Percentiles rank a stretch among this genome's conserved stretches.
Evolutionary conservation across 2,329 filamentous ascomycete species (phyloP).

Genomic region (Cladosporium sp.): DNA sequence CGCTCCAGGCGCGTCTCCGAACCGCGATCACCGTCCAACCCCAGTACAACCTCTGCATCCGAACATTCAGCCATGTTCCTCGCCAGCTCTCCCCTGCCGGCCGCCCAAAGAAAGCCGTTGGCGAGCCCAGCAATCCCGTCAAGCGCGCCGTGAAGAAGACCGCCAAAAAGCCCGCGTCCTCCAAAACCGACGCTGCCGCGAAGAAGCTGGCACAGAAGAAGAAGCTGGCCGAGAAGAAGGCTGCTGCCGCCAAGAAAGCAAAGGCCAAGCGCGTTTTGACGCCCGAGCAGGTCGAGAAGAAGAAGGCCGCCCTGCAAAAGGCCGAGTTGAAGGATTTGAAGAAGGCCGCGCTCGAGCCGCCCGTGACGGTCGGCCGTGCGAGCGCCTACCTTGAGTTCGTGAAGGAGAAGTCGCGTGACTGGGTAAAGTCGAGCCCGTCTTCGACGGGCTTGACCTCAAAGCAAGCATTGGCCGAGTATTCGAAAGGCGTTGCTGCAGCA

Average conservation of each 20-base stretch:
- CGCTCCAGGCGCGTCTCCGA: constrained; percentile 17
- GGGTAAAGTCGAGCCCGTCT: too few relatives aligned
- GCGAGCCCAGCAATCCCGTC: constrained; percentile 27
- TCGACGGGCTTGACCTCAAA: too few relatives aligned
- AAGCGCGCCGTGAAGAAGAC: constrained; percentile 27
- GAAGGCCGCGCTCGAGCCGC: constrained; percentile 34
- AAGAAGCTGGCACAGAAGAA: constrained; percentile 18
- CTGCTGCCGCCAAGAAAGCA: constrained; percentile 16
- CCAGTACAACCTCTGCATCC: constrained; percentile 11
- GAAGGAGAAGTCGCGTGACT: background rate
- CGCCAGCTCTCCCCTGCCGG: constrained; percentile 23
- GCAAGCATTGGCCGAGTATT: too few relatives aligned
- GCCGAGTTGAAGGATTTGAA: constrained; percentile 32
- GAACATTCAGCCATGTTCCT: constrained; percentile 14
- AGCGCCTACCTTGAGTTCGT: constrained; percentile 28
- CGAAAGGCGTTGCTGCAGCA: constrained; percentile 37
- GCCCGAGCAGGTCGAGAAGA: constrained; percentile 15
- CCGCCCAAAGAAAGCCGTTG: constrained; percentile 29
- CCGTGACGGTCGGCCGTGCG: constrained; percentile 17
- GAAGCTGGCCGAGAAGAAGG: constrained; percentile 22
- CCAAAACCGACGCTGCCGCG: constrained; percentile 12
- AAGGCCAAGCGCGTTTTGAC: constrained; percentile 13
- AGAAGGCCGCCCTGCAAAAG: constrained; percentile 12
- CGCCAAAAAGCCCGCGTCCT: constrained; percentile 16
- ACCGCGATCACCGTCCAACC: constrained; percentile 13